Evolutionary conservation across 352 stramenopile species (phyloP).

Genomic region (Pythium vanterpoolii): DNA sequence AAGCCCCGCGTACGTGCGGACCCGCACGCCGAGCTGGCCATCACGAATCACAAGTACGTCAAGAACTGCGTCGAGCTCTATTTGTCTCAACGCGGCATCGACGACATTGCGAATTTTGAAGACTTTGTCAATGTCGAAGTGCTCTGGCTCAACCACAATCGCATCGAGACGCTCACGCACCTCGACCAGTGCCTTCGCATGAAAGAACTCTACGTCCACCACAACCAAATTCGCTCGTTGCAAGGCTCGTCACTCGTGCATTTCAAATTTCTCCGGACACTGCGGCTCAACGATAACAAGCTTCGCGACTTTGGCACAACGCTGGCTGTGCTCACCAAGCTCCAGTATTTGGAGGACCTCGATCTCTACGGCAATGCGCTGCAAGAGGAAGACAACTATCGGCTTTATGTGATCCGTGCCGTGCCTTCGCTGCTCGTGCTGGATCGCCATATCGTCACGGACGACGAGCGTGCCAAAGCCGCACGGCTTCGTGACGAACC

Average conservation of each 20-base stretch:
- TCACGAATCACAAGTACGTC: slow-evolving; percentile 90
- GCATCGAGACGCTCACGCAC: slow-evolving; percentile 60
- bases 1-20: slow-evolving; percentile 35
- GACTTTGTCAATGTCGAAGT: slow-evolving; percentile 87
- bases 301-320: slow-evolving; percentile 45
- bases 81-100: slow-evolving; percentile 72
- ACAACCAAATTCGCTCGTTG: slow-evolving; percentile 76
- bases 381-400: slow-evolving; percentile 70
- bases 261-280: slow-evolving; percentile 67
- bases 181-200: slow-evolving; percentile 85
- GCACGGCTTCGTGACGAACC: slow-evolving; percentile 16
- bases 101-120: slow-evolving; percentile 81
- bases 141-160: slow-evolving; percentile 89
- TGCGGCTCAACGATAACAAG: slow-evolving; percentile 60
- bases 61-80: slow-evolving; percentile 89
- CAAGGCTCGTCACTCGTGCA: slow-evolving; percentile 38
- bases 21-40: slow-evolving; percentile 71
- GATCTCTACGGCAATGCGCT: slow-evolving; percentile 71
- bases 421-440: slow-evolving; percentile 65
- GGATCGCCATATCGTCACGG: slow-evolving; percentile 55
- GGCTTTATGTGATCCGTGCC: slow-evolving; percentile 53
- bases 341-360: slow-evolving; percentile 51
- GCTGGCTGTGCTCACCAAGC: slow-evolving; percentile 27
- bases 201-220: slow-evolving; percentile 86
- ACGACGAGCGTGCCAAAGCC: slow-evolving; percentile 31